phyloP scores from a whole-genome alignment of 495 filamentous ascomycete species.

The Talaromyces trachyspermus region DNA sequence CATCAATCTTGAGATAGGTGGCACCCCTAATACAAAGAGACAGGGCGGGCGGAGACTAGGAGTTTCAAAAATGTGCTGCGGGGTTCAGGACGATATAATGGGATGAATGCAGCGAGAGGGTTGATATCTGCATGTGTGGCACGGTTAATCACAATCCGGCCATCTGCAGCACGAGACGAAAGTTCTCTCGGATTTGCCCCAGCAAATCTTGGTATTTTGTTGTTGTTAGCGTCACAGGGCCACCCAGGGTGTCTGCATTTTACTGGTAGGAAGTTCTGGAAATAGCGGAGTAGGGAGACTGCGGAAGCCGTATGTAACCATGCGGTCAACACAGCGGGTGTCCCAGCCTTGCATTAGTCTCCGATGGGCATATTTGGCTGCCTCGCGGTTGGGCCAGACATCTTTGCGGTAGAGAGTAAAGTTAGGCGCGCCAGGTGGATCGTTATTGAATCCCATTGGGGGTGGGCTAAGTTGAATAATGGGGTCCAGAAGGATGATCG shows the following conservation, averaged over 20 bases:
- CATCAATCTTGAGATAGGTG: conserved; percentile 37
- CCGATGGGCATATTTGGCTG: conserved; percentile 35
- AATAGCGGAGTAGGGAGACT: conserved; percentile 22
- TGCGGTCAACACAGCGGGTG: conserved; percentile 48
- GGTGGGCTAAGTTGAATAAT: conserved; percentile 30
- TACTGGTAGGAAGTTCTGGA: conserved; percentile 23
- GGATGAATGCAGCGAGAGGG: conserved; percentile 38
- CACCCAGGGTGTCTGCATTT: too few species aligned
- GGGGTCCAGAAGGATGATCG: conserved; percentile 64
- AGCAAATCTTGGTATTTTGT: conserved; percentile 43
- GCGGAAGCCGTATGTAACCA: conserved; percentile 48
- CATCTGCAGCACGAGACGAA: background rate
- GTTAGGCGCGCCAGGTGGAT: conserved; percentile 13
- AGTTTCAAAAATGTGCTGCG: conserved; percentile 11
- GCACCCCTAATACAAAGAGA: conserved; percentile 60
- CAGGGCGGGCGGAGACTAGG: conserved; percentile 47
- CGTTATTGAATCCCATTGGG: background rate
- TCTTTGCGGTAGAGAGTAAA: conserved; percentile 47
- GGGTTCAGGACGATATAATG: conserved; percentile 35
- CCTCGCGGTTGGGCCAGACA: conserved; percentile 48
- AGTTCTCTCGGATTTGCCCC: conserved; percentile 33
- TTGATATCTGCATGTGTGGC: conserved; percentile 11
- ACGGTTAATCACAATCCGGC: conserved; percentile 3
- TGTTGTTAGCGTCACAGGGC: conserved; percentile 39
- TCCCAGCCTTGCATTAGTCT: conserved; percentile 59